Evolutionary conservation across 2,329 filamentous ascomycete genomes (phyloP), one percentile per base, ranked within the genome.

Genomic region (Fusarium sp.): DNA sequence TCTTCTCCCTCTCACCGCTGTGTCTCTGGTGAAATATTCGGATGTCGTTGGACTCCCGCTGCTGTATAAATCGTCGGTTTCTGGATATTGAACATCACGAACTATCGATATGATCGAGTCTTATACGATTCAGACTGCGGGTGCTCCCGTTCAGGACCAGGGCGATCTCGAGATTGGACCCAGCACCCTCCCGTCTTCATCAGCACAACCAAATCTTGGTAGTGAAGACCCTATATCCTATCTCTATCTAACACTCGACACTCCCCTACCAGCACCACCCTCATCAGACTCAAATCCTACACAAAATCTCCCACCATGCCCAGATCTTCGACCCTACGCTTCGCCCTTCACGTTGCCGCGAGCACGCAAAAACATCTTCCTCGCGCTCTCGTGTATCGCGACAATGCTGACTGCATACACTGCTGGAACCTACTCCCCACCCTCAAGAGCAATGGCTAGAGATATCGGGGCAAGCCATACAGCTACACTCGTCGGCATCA

Each of bases 361-460:
- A 62, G 85, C 84, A 51, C 90, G 91, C 68, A 98, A 98, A 80
- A 87, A 86, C 30, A 81, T 93, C 67, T 90, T 93, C 75, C 89
- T 96, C 14, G 88, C 87, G 78, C 86, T 98, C 18, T 94, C 93
- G 14, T 97, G 93, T 79, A 82, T 90, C 12, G 94, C 93, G 3
- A 97, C 94, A 0, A 87, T 90, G 26, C 83, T 95, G 57, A 94
- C 94, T 0, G 94, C 94, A 12, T 97, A 95, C 81, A 89, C 92
- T 0, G 93, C 95, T 0, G 95, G 95, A 7, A 89, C 94, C 6
- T 96, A 96, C 81, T 92, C 92, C 12, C 92, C 94, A 0, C 89
- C 93, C 0, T 84, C 91, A 0, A 81, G 82, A 10, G 88, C 93
- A 60, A 91, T 98, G 85, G 88, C 87, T 2, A 81, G 84, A 4